Conservation (phyloP, 768 basidiomycete species). For the Calocera viscosa region DNA sequence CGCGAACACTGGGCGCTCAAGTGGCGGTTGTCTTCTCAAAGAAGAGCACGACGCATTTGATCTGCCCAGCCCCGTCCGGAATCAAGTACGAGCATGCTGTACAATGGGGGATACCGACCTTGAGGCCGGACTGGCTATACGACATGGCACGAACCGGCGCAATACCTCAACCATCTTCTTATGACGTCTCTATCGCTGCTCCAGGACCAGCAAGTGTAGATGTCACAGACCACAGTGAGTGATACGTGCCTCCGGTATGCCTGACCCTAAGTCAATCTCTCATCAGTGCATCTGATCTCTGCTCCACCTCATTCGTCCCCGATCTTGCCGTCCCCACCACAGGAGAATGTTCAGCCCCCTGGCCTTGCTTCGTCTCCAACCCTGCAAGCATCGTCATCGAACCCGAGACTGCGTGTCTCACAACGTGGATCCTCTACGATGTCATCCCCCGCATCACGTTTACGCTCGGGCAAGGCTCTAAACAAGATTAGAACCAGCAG, state of each 20-base stretch:
- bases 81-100: slow-evolving; percentile 64
- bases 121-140: slow-evolving; percentile 58
- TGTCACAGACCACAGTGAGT: background rate
- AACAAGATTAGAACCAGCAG: slow-evolving; percentile 18
- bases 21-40: slow-evolving; percentile 37
- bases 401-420: background rate
- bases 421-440: too few species aligned
- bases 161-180: slow-evolving; percentile 10
- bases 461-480: slow-evolving; percentile 18
- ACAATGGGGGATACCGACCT: slow-evolving; percentile 68
- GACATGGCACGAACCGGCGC: slow-evolving; percentile 42
- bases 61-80: slow-evolving; percentile 60
- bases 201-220: background rate
- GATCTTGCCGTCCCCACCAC: slow-evolving; percentile 29
- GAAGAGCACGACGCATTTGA: slow-evolving; percentile 55
- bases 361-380: slow-evolving; percentile 18
- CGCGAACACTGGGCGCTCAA: background rate
- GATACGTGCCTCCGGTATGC: background rate
- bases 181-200: background rate
- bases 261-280: background rate
- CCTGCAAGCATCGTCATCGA: background rate
- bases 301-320: background rate
- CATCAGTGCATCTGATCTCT: background rate
- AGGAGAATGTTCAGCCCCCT: slow-evolving; percentile 35
- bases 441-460: slow-evolving; percentile 17